These are phyloP conservation scores for Globisporangium barbulae DNA, from an alignment of 352 stramenopile species.

Conservation along the genomic window DNA sequence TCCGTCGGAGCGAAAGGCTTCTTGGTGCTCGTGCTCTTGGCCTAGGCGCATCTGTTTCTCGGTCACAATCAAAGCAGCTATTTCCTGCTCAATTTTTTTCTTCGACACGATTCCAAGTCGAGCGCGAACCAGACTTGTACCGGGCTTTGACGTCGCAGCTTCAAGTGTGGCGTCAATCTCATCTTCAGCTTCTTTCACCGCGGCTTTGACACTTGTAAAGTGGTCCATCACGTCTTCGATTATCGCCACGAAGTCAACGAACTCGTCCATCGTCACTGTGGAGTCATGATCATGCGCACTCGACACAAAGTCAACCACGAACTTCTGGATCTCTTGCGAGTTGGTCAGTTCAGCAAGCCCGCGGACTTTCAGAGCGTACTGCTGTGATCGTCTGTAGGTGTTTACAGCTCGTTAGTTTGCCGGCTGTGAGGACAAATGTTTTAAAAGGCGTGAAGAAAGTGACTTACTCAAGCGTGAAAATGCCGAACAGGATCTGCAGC, in stretches of 20 bases:
- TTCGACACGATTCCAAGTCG: conserved; percentile 50
- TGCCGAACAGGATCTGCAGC: conserved; percentile 48
- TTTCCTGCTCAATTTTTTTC: conserved; percentile 55
- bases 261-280: conserved; percentile 32
- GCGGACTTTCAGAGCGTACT: conserved; percentile 36
- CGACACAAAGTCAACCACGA: conserved; percentile 57
- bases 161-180: conserved; percentile 46
- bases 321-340: conserved; percentile 46
- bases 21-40: conserved; percentile 17
- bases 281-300: conserved; percentile 19
- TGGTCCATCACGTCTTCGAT: conserved; percentile 58
- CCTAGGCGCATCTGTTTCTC: conserved; percentile 31
- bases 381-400: conserved; percentile 31
- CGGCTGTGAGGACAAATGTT: background rate
- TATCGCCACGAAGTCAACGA: conserved; percentile 50
- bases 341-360: conserved; percentile 43
- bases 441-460: background rate
- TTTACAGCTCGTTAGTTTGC: background rate
- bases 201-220: conserved; percentile 35
- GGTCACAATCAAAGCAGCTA: conserved; percentile 36
- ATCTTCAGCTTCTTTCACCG: conserved; percentile 54
- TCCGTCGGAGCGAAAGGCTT: conserved; percentile 18
- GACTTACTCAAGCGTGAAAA: conserved; percentile 61
- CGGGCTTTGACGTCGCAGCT: conserved; percentile 13
- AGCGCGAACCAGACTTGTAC: conserved; percentile 31